phyloP scores from a whole-genome alignment of 495 filamentous ascomycete genomes.

The Tetracladium setigerum region DNA sequence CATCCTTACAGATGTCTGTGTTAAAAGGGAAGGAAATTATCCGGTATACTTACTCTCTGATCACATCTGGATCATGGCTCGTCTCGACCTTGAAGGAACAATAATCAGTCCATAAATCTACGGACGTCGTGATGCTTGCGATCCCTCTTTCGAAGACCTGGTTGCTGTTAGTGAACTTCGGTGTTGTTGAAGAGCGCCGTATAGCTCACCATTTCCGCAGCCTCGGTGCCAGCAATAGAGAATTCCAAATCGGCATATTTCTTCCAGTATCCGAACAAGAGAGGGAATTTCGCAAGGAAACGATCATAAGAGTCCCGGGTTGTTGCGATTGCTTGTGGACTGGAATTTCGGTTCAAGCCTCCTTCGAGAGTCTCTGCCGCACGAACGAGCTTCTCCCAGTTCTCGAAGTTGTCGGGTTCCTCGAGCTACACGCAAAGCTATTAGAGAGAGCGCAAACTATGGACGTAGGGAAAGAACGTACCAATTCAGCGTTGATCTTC shows the following conservation, averaged over 20 bases:
- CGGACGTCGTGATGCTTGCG: conserved; percentile 85
- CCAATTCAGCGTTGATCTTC: conserved; percentile 70
- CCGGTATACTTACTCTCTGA: conserved; percentile 95
- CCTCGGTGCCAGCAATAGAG: conserved; percentile 91
- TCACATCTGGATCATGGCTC: conserved; percentile 85
- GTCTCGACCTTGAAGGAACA: conserved; percentile 97
- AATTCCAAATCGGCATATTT: conserved; percentile 99
- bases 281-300: conserved; percentile 89
- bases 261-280: conserved; percentile 98
- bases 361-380: conserved; percentile 80
- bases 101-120: conserved; percentile 96
- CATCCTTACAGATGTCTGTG: conserved; percentile 28
- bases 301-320: conserved; percentile 81
- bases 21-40: conserved; percentile 64
- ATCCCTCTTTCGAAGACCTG: conserved; percentile 94
- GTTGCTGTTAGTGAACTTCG: neutral
- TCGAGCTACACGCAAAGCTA: conserved; percentile 39
- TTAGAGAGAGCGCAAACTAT: neutral
- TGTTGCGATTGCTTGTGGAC: conserved; percentile 82
- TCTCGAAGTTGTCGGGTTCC: conserved; percentile 87
- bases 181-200: neutral
- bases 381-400: conserved; percentile 88
- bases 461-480: conserved; percentile 37
- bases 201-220: conserved; percentile 83
- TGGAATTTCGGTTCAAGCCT: conserved; percentile 92